Percentiles rank a stretch among this genome's conserved stretches.
These are phyloP conservation scores for Solanum bulbocastanum DNA, from an alignment of 257 asterid genomes.

Conservation along the genomic window DNA sequence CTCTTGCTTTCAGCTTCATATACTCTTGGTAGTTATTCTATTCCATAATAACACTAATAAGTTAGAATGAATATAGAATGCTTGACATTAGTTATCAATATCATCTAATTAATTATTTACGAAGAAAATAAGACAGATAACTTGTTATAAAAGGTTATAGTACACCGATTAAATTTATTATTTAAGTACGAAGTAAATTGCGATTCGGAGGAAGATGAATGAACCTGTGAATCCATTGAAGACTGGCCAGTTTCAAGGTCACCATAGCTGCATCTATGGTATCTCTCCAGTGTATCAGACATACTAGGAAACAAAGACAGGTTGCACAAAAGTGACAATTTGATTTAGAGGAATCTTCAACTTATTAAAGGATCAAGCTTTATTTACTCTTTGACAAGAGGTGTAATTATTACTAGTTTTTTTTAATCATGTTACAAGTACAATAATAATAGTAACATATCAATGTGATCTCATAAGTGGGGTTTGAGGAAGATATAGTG, in stretches of 20 bases:
- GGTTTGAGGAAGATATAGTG: fast-evolving
- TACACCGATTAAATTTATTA: neutral
- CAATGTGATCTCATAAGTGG: neutral
- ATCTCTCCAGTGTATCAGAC: slow-evolving; percentile 1
- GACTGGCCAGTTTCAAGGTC: neutral
- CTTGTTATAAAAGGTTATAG: neutral
- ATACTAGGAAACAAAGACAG: neutral
- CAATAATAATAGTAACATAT: neutral
- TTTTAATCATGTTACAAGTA: neutral
- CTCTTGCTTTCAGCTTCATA: slow-evolving; percentile 83
- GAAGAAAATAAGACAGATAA: neutral
- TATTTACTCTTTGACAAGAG: neutral
- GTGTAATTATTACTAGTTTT: neutral
- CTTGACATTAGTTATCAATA: neutral
- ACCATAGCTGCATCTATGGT: slow-evolving; percentile 4
- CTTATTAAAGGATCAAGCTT: neutral
- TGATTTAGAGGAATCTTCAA: neutral
- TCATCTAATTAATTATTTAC: neutral
- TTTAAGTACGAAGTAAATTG: neutral
- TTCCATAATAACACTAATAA: neutral
- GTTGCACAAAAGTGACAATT: neutral
- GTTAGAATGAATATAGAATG: neutral
- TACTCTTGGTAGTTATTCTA: slow-evolving; percentile 92
- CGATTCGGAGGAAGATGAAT: neutral
- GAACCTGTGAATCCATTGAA: slow-evolving; percentile 5